Conservation (phyloP, 345 rosid genomes). For the Hevea brasiliensis region DNA sequence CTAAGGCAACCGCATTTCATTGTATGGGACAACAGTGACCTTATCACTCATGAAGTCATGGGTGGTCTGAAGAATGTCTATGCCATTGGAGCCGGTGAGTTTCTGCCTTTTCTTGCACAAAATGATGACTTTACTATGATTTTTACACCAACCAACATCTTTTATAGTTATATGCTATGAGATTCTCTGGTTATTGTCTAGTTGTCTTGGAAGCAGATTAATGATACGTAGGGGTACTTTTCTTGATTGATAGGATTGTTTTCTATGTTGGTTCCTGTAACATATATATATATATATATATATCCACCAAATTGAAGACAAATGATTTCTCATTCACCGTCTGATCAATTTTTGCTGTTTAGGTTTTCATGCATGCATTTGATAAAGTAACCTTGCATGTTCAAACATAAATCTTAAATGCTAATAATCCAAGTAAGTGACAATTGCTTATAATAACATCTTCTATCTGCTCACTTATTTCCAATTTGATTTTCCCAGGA, state of each 20-base stretch:
- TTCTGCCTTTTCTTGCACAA: slow-evolving; percentile 7
- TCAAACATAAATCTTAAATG: no score
- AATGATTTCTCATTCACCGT: background rate
- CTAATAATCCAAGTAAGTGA: no score
- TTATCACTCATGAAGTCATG: slow-evolving; percentile 98
- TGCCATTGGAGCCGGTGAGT: slow-evolving; percentile 98
- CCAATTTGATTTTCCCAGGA: slow-evolving; percentile 45
- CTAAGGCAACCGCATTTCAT: slow-evolving; percentile 87
- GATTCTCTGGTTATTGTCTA: background rate
- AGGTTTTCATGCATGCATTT: no score
- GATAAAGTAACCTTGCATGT: no score
- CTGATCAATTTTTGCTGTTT: no score
- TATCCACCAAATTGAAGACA: background rate
- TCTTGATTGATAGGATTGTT: background rate
- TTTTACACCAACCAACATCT: background rate
- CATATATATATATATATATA: no score
- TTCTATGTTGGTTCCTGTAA: background rate
- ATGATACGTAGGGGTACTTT: no score
- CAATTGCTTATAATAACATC: background rate
- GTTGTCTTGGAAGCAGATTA: background rate
- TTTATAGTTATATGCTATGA: background rate
- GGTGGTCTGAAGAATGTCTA: slow-evolving; percentile 98
- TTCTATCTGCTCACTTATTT: background rate
- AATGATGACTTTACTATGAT: background rate
- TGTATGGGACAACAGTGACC: slow-evolving; percentile 98